Evolutionary conservation across 768 basidiomycete genomes (phyloP).

Genomic region (Cystofilobasidium capitatum): DNA sequence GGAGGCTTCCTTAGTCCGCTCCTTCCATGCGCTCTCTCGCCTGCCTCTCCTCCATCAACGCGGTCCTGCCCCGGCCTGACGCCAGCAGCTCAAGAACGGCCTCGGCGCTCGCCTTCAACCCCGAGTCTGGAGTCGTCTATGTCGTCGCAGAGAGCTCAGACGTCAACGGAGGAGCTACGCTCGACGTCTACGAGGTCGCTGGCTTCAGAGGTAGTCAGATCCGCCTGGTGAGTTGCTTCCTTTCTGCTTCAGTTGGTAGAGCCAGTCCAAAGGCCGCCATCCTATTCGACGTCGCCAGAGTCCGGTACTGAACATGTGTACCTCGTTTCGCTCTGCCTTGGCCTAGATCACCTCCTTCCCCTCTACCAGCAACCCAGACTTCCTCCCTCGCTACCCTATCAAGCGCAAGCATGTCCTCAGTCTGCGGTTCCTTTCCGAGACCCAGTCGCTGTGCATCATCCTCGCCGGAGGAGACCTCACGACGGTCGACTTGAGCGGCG

Average conservation of each 20-base stretch:
- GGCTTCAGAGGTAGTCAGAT: conserved; percentile 5
- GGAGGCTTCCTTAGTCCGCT: background rate
- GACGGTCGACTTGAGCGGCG: conserved; percentile 47
- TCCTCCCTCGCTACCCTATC: conserved; percentile 34
- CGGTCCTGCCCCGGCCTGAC: background rate
- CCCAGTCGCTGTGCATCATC: conserved; percentile 55
- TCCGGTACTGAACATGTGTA: background rate
- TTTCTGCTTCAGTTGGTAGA: background rate
- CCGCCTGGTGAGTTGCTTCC: conserved; percentile 4
- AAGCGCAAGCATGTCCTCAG: conserved; percentile 9
- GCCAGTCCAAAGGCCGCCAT: background rate
- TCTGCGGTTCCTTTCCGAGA: conserved; percentile 62
- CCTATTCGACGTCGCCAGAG: background rate
- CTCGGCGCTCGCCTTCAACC: conserved; percentile 19
- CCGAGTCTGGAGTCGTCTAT: conserved; percentile 14
- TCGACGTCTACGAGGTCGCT: conserved; percentile 12
- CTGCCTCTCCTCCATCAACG: conserved; percentile 22
- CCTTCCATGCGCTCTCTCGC: conserved; percentile 22
- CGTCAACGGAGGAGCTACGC: background rate
- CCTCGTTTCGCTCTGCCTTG: background rate
- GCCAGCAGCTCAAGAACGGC: background rate
- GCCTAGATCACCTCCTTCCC: conserved; percentile 10
- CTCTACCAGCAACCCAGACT: background rate
- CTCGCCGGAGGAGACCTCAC: conserved; percentile 75
- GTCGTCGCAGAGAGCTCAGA: conserved; percentile 2